Evolutionary conservation across 345 rosid species (phyloP).

Genomic region (Heritiera fomes): DNA sequence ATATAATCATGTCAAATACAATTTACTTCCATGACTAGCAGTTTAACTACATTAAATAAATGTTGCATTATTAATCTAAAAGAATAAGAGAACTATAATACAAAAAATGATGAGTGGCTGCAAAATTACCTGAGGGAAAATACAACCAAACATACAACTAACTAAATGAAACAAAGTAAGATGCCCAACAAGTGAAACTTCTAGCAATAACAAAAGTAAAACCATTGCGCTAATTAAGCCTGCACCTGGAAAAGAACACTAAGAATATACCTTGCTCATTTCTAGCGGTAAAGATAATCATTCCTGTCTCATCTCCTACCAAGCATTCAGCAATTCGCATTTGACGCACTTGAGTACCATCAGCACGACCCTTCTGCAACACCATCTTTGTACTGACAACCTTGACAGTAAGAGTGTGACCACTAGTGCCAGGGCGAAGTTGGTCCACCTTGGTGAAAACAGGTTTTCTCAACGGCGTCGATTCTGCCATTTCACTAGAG

Average conservation of each 20-base stretch:
- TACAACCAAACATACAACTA: background rate
- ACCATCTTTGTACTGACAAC: conserved; percentile 74
- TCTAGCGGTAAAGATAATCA: conserved; percentile 81
- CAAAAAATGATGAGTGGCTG: background rate
- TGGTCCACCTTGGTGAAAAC: conserved; percentile 81
- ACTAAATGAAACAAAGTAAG: background rate
- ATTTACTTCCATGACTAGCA: conserved; percentile 10
- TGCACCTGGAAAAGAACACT: background rate
- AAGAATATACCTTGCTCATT: conserved; percentile 74
- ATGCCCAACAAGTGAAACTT: background rate
- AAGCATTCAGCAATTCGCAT: conserved; percentile 79
- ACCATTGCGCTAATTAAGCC: background rate
- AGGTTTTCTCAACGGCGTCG: conserved; percentile 74
- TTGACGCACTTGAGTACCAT: conserved; percentile 74
- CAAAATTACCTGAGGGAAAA: background rate
- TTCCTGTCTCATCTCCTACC: conserved; percentile 93
- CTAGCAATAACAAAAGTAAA: background rate
- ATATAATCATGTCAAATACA: background rate
- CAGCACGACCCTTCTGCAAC: conserved; percentile 72
- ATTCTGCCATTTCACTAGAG: conserved; percentile 62
- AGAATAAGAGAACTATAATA: background rate
- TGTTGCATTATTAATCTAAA: background rate
- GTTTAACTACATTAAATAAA: background rate
- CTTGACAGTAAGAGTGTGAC: conserved; percentile 81
- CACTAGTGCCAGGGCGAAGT: conserved; percentile 87